Percentiles rank a stretch among this genome's conserved stretches.
These are phyloP conservation scores for Kuraishia borneana DNA, from an alignment of 805 yeast species.

Conservation along the genomic window DNA sequence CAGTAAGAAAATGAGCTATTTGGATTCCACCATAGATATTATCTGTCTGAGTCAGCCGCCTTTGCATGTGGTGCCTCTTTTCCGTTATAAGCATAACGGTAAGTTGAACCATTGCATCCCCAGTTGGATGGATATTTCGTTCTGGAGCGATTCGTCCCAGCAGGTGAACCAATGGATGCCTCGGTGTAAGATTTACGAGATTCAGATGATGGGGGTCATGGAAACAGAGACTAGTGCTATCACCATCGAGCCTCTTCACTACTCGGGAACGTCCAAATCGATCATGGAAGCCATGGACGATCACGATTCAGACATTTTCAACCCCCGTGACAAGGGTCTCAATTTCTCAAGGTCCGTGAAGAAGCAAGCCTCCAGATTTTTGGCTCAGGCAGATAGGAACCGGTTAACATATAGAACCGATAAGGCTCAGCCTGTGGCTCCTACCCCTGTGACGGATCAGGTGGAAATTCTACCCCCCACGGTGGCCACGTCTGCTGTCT, in stretches of 20 bases:
- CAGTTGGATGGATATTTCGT: constrained; percentile 90
- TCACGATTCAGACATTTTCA: constrained; percentile 54
- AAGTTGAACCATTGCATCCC: constrained; percentile 70
- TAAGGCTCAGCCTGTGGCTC: not conserved
- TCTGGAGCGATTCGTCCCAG: constrained; percentile 56
- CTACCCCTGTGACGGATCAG: not conserved
- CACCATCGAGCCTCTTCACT: constrained; percentile 47
- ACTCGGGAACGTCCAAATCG: constrained; percentile 20
- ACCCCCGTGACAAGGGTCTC: not conserved
- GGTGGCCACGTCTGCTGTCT: constrained; percentile 23
- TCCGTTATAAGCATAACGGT: constrained; percentile 51
- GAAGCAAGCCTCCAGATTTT: not conserved
- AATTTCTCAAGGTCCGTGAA: not conserved
- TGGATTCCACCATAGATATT: constrained; percentile 82
- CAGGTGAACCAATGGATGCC: constrained; percentile 72
- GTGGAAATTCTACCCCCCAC: constrained; percentile 12
- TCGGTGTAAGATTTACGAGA: constrained; percentile 82
- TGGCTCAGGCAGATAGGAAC: not conserved
- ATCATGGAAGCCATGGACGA: constrained; percentile 51
- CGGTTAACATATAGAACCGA: not conserved
- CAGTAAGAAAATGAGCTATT: constrained; percentile 58
- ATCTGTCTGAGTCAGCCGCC: constrained; percentile 88
- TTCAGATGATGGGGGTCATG: constrained; percentile 98
- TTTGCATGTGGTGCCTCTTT: constrained; percentile 81
- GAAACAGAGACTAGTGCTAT: constrained; percentile 75